Conservation (phyloP, 345 rosid genomes). For the Psidium friedrichsthalianum region DNA sequence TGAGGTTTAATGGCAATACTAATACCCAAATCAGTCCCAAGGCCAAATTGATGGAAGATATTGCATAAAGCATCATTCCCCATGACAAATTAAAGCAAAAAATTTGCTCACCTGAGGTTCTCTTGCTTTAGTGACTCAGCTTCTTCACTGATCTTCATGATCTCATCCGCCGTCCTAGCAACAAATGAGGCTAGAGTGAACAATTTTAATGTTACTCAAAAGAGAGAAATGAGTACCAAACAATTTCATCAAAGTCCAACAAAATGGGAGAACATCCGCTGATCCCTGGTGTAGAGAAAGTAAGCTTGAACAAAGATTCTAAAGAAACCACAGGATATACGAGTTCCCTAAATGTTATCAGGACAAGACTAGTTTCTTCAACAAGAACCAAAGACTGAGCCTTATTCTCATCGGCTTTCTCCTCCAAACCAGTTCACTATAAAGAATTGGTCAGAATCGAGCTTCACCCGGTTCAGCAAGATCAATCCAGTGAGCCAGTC, state of each 20-base stretch:
- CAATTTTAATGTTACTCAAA: background rate
- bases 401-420: background rate
- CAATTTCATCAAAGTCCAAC: background rate
- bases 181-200: background rate
- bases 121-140: constrained; percentile 45
- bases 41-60: background rate
- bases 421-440: background rate
- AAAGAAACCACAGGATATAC: background rate
- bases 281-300: background rate
- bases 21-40: background rate
- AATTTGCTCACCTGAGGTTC: constrained; percentile 28
- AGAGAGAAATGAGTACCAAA: background rate
- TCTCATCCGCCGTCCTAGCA: constrained; percentile 60
- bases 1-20: background rate
- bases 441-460: background rate
- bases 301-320: background rate
- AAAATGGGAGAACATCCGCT: background rate
- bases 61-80: background rate
- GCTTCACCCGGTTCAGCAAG: background rate
- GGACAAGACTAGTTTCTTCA: background rate
- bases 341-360: background rate
- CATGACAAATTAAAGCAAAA: background rate
- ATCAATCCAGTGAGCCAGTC: background rate
- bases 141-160: constrained; percentile 49
- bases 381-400: background rate